These are phyloP conservation scores for Phytophthora hybrid DNA, from an alignment of 352 stramenopile species.

Conservation along the genomic window DNA sequence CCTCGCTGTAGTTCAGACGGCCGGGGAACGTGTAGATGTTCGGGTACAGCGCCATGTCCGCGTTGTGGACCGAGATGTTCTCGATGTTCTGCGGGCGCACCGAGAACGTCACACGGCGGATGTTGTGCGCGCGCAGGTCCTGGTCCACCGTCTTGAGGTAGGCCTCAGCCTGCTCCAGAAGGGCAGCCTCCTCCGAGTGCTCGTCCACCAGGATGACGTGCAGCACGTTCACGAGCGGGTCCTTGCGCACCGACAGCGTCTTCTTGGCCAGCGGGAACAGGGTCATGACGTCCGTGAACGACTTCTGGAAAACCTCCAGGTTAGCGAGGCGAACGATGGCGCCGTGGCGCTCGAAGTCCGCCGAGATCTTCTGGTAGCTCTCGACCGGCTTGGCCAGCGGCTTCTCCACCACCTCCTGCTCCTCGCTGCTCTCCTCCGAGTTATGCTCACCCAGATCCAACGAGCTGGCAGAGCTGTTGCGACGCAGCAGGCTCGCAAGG, in stretches of 20 bases:
- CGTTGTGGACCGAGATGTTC: slow-evolving; percentile 42
- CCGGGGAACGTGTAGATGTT: slow-evolving; percentile 93
- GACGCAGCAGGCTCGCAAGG: slow-evolving; percentile 71
- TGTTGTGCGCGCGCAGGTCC: slow-evolving; percentile 74
- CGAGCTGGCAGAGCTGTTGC: slow-evolving; percentile 62
- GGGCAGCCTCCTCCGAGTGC: slow-evolving; percentile 57
- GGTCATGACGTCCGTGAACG: slow-evolving; percentile 72
- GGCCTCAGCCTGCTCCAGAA: slow-evolving; percentile 63
- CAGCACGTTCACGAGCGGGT: slow-evolving; percentile 84
- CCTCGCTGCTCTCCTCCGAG: slow-evolving; percentile 50
- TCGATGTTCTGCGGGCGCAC: slow-evolving; percentile 67
- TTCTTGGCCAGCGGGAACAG: slow-evolving; percentile 79
- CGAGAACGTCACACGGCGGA: slow-evolving; percentile 91
- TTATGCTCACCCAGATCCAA: slow-evolving; percentile 44
- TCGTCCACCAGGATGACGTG: slow-evolving; percentile 85
- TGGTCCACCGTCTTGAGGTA: slow-evolving; percentile 75
- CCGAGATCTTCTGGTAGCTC: slow-evolving; percentile 81
- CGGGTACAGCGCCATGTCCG: slow-evolving; percentile 82
- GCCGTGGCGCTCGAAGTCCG: slow-evolving; percentile 75
- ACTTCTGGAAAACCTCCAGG: slow-evolving; percentile 79
- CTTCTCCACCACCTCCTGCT: slow-evolving; percentile 41
- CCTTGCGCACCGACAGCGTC: slow-evolving; percentile 71
- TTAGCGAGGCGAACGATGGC: slow-evolving; percentile 91
- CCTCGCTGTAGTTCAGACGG: slow-evolving; percentile 94
- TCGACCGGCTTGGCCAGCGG: slow-evolving; percentile 43